Percentiles rank a stretch among this genome's conserved stretches.
Evolutionary conservation across 73 alveolate species (phyloP).

Genomic region (Tetrahymena elliotti): DNA sequence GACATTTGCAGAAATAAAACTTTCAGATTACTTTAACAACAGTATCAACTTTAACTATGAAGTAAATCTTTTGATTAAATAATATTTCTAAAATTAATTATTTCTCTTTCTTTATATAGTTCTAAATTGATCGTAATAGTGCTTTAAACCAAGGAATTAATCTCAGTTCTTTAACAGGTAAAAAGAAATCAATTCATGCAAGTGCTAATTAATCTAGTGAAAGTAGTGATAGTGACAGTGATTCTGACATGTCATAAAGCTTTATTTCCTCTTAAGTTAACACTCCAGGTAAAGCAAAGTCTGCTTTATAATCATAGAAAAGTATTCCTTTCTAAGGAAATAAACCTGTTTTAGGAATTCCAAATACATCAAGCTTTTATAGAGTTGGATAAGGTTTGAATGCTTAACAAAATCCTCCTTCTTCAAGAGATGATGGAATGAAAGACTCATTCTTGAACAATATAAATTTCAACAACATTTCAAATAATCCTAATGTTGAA

Average conservation of each 20-base stretch:
- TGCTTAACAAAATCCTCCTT: not conserved
- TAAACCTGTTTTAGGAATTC: not conserved
- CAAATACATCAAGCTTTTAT: not conserved
- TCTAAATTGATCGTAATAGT: not conserved
- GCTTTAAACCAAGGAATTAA: not conserved
- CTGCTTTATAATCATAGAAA: not conserved
- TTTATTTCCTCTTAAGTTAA: not conserved
- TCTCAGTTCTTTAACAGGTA: not conserved
- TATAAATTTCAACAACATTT: not conserved
- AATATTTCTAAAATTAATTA: not conserved
- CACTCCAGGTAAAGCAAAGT: not conserved
- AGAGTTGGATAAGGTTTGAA: not conserved
- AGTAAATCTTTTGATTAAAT: not conserved
- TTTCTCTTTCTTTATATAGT: not conserved
- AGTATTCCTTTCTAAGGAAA: not conserved
- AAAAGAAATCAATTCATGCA: not conserved
- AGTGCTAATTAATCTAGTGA: not conserved
- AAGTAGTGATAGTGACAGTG: not conserved
- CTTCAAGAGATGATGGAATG: not conserved
- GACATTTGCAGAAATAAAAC: not conserved
- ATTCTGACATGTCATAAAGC: not conserved
- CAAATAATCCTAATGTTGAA: not conserved
- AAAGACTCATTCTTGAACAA: not conserved
- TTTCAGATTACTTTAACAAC: not conserved
- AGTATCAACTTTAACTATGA: not conserved